Evolutionary conservation across 2,329 filamentous ascomycete genomes (phyloP).

Genomic region (Dothideomycetes sp.): DNA sequence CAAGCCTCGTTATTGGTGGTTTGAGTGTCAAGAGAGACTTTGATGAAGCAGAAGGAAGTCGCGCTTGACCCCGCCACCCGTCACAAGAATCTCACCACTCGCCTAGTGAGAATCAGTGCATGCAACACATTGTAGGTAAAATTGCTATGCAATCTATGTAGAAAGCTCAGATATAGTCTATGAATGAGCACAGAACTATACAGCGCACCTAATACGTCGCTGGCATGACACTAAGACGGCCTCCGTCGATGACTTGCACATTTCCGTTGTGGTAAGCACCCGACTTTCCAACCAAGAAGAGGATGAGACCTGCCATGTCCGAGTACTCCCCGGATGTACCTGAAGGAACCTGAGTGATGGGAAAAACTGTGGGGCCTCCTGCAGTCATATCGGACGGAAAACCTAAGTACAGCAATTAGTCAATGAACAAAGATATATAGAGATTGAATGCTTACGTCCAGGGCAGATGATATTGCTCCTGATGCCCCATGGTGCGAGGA

Average conservation of each 20-base stretch:
- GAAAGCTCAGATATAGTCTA: too few relatives aligned
- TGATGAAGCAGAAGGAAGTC: background rate
- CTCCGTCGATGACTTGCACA: slow-evolving; percentile 37
- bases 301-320: slow-evolving; percentile 38
- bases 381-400: slow-evolving; percentile 36
- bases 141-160: too few relatives aligned
- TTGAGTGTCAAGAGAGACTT: background rate
- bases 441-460: slow-evolving; percentile 20
- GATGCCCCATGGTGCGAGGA: slow-evolving; percentile 33
- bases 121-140: too few relatives aligned
- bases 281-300: slow-evolving; percentile 40
- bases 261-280: slow-evolving; percentile 45
- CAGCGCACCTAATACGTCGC: slow-evolving; percentile 12
- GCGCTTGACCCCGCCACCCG: background rate
- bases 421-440: too few relatives aligned
- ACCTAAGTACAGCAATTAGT: slow-evolving; percentile 10
- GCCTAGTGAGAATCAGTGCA: too few relatives aligned
- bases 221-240: slow-evolving; percentile 14
- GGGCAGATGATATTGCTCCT: slow-evolving; percentile 36
- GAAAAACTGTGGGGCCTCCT: slow-evolving; percentile 18
- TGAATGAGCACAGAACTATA: too few relatives aligned
- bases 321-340: slow-evolving; percentile 24
- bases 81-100: too few relatives aligned
- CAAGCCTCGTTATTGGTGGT: too few relatives aligned
- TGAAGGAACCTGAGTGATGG: slow-evolving; percentile 25